These are phyloP conservation scores for Epithemia pelagica DNA, from an alignment of 108 stramenopile species.

Conservation along the genomic window DNA sequence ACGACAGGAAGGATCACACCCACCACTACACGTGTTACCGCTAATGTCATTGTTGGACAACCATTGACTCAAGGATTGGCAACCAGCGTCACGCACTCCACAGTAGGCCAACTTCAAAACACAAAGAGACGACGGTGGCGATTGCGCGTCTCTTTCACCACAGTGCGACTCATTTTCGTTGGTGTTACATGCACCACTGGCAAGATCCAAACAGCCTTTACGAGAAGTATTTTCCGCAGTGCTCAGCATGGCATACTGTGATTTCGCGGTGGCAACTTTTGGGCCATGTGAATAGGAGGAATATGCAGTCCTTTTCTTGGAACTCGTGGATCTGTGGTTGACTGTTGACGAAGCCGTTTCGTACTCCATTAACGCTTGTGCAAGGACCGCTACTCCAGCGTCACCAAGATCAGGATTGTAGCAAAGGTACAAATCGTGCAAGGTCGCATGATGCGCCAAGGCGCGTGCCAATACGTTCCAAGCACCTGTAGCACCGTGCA, in stretches of 20 bases:
- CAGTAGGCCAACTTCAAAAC: background rate
- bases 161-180: background rate
- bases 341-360: background rate
- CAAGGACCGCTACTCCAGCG: background rate
- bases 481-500: background rate
- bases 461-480: background rate
- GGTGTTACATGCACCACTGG: background rate
- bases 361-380: background rate
- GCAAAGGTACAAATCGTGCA: background rate
- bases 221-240: background rate
- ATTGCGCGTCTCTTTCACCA: background rate
- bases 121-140: background rate
- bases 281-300: too few relatives aligned
- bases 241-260: background rate
- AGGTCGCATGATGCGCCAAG: background rate
- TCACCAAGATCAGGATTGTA: background rate
- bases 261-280: background rate
- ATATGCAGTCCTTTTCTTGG: background rate
- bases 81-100: background rate
- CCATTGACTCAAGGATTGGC: background rate
- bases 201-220: background rate
- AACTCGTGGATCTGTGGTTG: background rate
- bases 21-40: background rate
- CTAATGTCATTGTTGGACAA: background rate
- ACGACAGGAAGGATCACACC: too few relatives aligned